Evolutionary conservation across 2,329 filamentous ascomycete species (phyloP).

Genomic region (Orbilia ellipsospora): DNA sequence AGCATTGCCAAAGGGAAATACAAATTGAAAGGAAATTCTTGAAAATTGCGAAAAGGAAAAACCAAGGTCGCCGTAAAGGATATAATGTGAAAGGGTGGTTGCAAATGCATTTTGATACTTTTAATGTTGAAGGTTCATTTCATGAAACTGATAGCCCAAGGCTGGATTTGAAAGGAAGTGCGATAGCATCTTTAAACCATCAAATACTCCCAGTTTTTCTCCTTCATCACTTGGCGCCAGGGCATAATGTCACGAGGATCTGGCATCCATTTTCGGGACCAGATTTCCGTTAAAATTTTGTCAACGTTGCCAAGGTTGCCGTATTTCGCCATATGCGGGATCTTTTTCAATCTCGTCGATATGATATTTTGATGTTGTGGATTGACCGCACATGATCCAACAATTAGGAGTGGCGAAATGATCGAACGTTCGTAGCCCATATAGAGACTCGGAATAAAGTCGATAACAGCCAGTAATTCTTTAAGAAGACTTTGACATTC

Average conservation of each 20-base stretch:
- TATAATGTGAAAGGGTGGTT: no score
- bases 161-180: no score
- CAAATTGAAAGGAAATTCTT: conserved; percentile 5
- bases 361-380: conserved; percentile 28
- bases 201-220: conserved; percentile 53
- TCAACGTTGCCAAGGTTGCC: conserved; percentile 52
- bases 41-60: conserved; percentile 1
- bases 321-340: conserved; percentile 52
- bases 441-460: conserved; percentile 44
- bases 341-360: conserved; percentile 45
- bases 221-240: conserved; percentile 51
- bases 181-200: conserved; percentile 35
- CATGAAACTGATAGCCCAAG: no score
- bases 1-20: conserved; percentile 24
- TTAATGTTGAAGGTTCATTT: no score
- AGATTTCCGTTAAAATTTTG: conserved; percentile 52
- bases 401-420: conserved; percentile 50
- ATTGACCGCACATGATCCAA: conserved; percentile 39
- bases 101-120: no score
- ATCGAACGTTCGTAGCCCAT: conserved; percentile 55
- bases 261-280: conserved; percentile 33
- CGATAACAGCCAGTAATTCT: conserved; percentile 45
- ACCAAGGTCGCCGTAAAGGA: no score
- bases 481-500: conserved; percentile 30
- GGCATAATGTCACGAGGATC: conserved; percentile 22